A percentile compares a stretch with the other conserved stretches of the same genome.
Evolutionary conservation across 2,329 filamentous ascomycete species (phyloP).

Genomic region (Hymenoscyphus salicellus): DNA sequence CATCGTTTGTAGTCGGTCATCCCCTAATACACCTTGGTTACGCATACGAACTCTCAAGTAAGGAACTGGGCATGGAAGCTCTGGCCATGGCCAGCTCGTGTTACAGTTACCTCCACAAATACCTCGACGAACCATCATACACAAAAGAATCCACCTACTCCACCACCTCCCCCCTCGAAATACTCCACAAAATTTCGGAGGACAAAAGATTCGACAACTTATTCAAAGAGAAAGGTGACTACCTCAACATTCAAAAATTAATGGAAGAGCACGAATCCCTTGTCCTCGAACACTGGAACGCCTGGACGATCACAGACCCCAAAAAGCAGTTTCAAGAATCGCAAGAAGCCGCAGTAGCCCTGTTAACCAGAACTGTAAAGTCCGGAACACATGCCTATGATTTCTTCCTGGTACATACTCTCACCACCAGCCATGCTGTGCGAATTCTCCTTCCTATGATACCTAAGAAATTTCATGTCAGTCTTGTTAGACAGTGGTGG

Average conservation of each 20-base stretch:
- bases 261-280: slow-evolving; percentile 67
- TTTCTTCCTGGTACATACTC: slow-evolving; percentile 76
- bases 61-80: slow-evolving; percentile 85
- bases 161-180: slow-evolving; percentile 62
- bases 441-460: slow-evolving; percentile 79
- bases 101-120: slow-evolving; percentile 61
- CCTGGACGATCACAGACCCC: slow-evolving; percentile 71
- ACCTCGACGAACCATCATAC: slow-evolving; percentile 70
- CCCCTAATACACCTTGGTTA: slow-evolving; percentile 95
- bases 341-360: slow-evolving; percentile 57
- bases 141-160: slow-evolving; percentile 60
- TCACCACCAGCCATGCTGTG: slow-evolving; percentile 84
- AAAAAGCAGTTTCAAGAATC: slow-evolving; percentile 72
- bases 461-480: slow-evolving; percentile 68
- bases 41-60: slow-evolving; percentile 81
- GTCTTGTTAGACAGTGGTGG: slow-evolving; percentile 85
- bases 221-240: slow-evolving; percentile 55
- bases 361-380: slow-evolving; percentile 60
- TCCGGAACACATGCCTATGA: slow-evolving; percentile 66
- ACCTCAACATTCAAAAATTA: slow-evolving; percentile 61
- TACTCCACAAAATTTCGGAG: slow-evolving; percentile 65
- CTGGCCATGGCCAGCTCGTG: slow-evolving; percentile 63
- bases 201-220: slow-evolving; percentile 70
- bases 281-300: slow-evolving; percentile 86
- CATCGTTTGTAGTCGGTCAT: slow-evolving; percentile 64